phyloP scores from a whole-genome alignment of 2,329 filamentous ascomycete genomes.

The Diaporthe sp. region DNA sequence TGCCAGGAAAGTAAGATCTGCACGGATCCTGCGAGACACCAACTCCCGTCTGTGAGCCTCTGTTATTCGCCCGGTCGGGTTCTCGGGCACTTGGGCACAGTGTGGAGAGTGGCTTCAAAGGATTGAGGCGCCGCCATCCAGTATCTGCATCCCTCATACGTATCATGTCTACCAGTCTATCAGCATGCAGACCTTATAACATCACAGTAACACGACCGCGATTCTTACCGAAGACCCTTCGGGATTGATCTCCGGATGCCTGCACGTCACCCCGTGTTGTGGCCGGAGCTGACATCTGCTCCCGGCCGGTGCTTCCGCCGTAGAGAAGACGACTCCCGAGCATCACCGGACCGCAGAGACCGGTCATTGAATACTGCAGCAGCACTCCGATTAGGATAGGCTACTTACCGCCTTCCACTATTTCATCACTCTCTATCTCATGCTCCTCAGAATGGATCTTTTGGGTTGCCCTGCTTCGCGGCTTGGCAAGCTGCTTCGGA shows the following conservation, averaged over 20 bases:
- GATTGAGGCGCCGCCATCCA: not conserved
- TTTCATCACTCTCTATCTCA: not conserved
- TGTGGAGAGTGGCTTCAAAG: not conserved
- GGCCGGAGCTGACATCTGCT: not conserved
- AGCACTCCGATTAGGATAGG: not conserved
- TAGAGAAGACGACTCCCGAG: not conserved
- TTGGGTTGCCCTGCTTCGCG: not conserved
- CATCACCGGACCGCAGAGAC: not conserved
- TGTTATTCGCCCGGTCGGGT: constrained; percentile 4
- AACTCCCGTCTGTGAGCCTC: not conserved
- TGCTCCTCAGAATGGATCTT: not conserved
- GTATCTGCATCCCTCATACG: not conserved
- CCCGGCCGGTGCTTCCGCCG: not conserved
- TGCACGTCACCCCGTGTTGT: not conserved
- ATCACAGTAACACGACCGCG: no score
- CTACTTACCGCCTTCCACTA: not conserved
- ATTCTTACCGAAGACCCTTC: not conserved
- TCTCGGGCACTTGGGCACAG: not conserved
- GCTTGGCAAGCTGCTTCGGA: not conserved
- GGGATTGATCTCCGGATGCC: not conserved
- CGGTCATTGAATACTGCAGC: not conserved
- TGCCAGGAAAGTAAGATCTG: not conserved
- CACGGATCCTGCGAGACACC: constrained; percentile 2
- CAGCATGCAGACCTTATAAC: not conserved
- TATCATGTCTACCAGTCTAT: not conserved